Percentiles rank a stretch among this genome's conserved stretches.
Conservation (phyloP, 192 early-diverging fungal genomes). For the Radiomyces spectabilis region DNA sequence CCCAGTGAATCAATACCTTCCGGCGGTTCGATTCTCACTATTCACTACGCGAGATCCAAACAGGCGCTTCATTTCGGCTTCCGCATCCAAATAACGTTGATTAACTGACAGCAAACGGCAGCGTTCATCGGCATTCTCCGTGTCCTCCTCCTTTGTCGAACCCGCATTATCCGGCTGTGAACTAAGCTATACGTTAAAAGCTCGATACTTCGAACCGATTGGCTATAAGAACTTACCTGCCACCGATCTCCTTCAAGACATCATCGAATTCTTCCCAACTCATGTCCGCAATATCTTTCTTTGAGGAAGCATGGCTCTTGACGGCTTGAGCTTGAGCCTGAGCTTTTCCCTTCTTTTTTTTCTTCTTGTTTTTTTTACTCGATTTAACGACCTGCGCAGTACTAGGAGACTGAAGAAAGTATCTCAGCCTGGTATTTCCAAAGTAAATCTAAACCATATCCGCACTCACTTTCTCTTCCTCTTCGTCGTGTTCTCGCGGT, state of each 20-base stretch:
- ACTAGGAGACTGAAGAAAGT: neutral
- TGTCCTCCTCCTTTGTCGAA: neutral
- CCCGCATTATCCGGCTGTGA: neutral
- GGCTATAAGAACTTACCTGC: constrained; percentile 33
- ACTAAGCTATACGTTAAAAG: neutral
- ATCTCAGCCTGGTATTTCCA: neutral
- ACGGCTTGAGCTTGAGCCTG: too few species aligned
- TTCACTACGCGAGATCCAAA: constrained; percentile 85
- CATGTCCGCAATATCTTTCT: constrained; percentile 37
- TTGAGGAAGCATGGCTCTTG: constrained; percentile 10
- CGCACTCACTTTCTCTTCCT: constrained; percentile 35
- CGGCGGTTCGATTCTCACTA: constrained; percentile 16
- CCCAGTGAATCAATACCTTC: too few species aligned
- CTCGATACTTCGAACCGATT: neutral
- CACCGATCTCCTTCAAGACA: constrained; percentile 51
- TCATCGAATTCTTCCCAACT: constrained; percentile 59
- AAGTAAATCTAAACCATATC: too few species aligned
- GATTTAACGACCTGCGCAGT: neutral
- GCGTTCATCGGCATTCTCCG: neutral
- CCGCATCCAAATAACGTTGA: constrained; percentile 65
- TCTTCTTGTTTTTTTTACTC: constrained; percentile 45
- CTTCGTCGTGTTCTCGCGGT: constrained; percentile 46
- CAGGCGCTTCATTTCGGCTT: constrained; percentile 81
- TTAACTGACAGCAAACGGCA: constrained; percentile 46
- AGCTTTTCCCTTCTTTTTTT: constrained; percentile 35